Conservation (phyloP, 169 alveolate genomes). For the Plasmodium fragile region DNA sequence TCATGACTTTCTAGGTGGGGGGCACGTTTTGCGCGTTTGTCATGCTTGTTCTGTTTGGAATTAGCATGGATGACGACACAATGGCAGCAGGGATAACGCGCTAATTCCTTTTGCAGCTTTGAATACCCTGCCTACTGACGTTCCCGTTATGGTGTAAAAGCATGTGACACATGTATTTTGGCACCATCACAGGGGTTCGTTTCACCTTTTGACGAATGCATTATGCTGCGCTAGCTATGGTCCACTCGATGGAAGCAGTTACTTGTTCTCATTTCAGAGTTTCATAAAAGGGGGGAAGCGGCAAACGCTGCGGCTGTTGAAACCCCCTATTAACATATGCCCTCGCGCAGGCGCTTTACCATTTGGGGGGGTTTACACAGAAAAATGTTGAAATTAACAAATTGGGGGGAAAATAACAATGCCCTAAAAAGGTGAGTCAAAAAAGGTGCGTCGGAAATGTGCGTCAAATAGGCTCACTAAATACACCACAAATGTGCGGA, state of each 20-base stretch:
- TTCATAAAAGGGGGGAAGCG: neutral
- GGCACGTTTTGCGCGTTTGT: constrained; percentile 28
- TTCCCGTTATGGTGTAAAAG: neutral
- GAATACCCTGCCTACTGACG: neutral
- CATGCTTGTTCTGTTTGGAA: neutral
- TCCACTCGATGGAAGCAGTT: neutral
- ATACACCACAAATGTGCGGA: neutral
- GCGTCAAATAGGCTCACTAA: neutral
- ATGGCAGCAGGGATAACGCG: neutral
- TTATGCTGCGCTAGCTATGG: neutral
- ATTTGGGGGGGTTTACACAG: neutral
- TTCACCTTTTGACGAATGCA: neutral
- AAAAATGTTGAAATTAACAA: neutral
- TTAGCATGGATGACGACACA: neutral
- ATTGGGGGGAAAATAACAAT: neutral
- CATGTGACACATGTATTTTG: constrained; percentile 1
- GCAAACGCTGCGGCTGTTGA: neutral
- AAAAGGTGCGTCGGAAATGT: neutral
- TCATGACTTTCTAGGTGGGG: constrained; percentile 58
- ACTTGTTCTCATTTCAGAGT: neutral
- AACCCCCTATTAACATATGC: neutral
- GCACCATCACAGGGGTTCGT: neutral
- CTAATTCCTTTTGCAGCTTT: neutral
- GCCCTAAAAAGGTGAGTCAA: neutral
- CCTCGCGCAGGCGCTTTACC: neutral